Evolutionary conservation across 1,284 basidiomycete species (phyloP).

Genomic region (Sporisorium sorghi): DNA sequence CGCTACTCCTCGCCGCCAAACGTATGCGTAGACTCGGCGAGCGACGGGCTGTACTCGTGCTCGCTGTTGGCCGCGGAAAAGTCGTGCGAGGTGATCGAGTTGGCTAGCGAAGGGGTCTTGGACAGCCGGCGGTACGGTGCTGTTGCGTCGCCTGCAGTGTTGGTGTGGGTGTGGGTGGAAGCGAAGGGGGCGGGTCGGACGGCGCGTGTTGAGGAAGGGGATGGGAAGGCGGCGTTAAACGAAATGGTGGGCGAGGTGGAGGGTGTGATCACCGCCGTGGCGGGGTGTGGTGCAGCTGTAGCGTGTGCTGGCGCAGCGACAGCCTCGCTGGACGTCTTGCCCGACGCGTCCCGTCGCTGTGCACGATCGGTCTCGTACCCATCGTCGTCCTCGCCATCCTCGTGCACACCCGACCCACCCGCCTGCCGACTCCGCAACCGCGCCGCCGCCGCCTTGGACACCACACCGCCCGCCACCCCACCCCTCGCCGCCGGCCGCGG

Average conservation of each 20-base stretch:
- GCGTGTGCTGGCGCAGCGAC: neutral
- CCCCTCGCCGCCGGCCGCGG: conserved; percentile 14
- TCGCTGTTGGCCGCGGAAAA: neutral
- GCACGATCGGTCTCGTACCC: conserved; percentile 24
- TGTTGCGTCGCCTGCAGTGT: neutral
- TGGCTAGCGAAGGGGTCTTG: conserved; percentile 14
- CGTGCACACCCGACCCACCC: neutral
- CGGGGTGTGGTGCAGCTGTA: too few relatives aligned
- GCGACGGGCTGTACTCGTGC: conserved; percentile 15
- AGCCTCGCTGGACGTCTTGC: too few relatives aligned
- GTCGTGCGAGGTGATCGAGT: neutral
- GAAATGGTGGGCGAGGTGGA: neutral
- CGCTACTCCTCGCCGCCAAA: conserved; percentile 43
- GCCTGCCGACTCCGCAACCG: neutral
- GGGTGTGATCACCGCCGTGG: neutral
- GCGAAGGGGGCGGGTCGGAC: neutral
- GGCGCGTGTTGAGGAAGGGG: neutral
- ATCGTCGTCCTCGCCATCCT: conserved; percentile 2
- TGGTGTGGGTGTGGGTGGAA: neutral
- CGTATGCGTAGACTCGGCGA: conserved; percentile 26
- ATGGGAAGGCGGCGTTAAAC: neutral
- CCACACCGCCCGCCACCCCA: neutral
- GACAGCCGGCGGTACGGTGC: neutral
- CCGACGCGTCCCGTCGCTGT: neutral
- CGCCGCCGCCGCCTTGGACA: conserved; percentile 8